A percentile compares a stretch with the other conserved stretches of the same genome.
These are phyloP conservation scores for Physcia stellaris DNA, from an alignment of 495 filamentous ascomycete species.

Conservation along the genomic window DNA sequence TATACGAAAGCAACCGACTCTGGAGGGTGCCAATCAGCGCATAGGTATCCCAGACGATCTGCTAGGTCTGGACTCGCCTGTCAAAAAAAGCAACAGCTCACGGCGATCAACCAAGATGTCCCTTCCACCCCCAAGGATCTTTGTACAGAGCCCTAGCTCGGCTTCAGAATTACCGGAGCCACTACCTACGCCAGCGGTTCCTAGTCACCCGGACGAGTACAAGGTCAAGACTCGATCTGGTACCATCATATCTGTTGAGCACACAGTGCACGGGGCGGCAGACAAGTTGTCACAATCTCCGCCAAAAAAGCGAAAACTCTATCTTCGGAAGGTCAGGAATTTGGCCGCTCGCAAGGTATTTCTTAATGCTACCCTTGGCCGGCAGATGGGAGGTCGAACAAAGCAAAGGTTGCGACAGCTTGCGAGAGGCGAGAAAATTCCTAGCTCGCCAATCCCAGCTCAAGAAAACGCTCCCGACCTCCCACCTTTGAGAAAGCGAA, in stretches of 20 bases:
- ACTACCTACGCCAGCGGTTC: background rate
- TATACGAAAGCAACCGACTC: too few relatives aligned
- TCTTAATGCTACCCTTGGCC: constrained; percentile 12
- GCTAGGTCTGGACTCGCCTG: too few relatives aligned
- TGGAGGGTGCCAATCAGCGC: too few relatives aligned
- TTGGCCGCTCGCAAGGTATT: constrained; percentile 7
- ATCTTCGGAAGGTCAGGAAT: constrained; percentile 12
- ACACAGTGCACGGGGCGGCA: too few relatives aligned
- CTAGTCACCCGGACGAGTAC: background rate
- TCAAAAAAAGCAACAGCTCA: too few relatives aligned
- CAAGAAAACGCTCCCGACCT: too few relatives aligned
- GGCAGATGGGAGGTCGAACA: constrained; percentile 12
- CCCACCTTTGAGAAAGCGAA: constrained; percentile 6
- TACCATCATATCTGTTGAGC: too few relatives aligned
- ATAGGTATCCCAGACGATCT: too few relatives aligned
- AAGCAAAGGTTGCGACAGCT: constrained; percentile 12
- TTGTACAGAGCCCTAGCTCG: background rate
- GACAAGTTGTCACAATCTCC: too few relatives aligned
- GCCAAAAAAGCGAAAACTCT: constrained; percentile 1
- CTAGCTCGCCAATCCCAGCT: too few relatives aligned
- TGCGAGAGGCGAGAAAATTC: constrained; percentile 9
- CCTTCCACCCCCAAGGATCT: background rate
- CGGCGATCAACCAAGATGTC: too few relatives aligned
- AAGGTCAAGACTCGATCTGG: too few relatives aligned
- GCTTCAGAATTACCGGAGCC: background rate